These are phyloP conservation scores for Cercospora sojina DNA, from an alignment of 2,329 filamentous ascomycete species.

Conservation along the genomic window DNA sequence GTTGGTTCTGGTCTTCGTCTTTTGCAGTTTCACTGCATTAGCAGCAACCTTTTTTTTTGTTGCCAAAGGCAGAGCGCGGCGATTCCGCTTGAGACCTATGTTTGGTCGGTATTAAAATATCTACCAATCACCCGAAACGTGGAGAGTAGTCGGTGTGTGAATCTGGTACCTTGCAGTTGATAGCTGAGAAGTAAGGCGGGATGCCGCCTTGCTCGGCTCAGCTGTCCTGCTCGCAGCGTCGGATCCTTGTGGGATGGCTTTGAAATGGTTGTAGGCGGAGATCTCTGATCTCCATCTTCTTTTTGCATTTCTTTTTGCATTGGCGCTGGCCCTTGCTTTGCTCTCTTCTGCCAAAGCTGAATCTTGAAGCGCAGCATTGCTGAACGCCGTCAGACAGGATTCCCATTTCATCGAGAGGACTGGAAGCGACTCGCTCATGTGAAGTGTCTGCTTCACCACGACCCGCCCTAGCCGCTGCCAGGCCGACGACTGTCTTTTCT, in stretches of 20 bases:
- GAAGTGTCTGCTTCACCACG: conserved; percentile 1
- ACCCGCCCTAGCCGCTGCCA: conserved; percentile 17
- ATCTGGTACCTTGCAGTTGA: not conserved
- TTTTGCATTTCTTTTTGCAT: not conserved
- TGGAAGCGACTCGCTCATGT: not conserved
- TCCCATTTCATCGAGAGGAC: not conserved
- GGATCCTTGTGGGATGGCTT: not conserved
- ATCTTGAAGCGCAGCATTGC: not conserved
- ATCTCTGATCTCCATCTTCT: not conserved
- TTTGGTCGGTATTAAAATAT: not conserved
- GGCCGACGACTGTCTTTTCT: not conserved
- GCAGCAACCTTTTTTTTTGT: not conserved
- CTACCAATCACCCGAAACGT: not conserved
- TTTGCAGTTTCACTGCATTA: not conserved
- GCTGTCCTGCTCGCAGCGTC: not conserved
- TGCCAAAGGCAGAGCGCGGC: not conserved
- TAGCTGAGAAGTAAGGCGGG: not conserved
- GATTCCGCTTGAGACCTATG: not conserved
- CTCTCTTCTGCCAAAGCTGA: not conserved
- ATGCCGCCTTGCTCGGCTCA: not conserved
- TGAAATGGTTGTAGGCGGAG: not conserved
- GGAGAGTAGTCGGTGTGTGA: not conserved
- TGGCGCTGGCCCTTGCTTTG: not conserved
- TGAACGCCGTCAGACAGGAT: not conserved
- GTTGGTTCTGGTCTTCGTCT: not conserved